Base-by-base conservation (phyloP, 2,329 filamentous ascomycete species). In the Neoascochyta sp. region DNA sequence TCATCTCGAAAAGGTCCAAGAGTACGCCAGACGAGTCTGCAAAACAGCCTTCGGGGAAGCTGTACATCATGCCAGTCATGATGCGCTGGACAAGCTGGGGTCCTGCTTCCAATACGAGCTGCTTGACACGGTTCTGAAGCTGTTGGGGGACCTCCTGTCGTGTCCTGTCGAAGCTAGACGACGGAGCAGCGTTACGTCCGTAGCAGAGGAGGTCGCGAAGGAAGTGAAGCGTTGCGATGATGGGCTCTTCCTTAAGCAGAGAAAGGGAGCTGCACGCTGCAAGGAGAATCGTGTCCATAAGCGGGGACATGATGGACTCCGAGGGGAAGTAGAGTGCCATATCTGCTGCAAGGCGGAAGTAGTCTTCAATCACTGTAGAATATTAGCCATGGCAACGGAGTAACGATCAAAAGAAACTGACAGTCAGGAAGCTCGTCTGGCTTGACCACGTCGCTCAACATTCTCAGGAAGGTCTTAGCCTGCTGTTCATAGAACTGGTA, bases 31-130 rank as follows among this genome's bases (percentile, higher is more conserved):
- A 95, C 10, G 88, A 89, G 57, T 98, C 92, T 0, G 89, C 82
- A 56, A 96, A 94, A 66, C 89, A 95, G 62, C 96, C 92, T 23
- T 86, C 79, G 0, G 92, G 93, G 67, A 98, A 98, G 1, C 84
- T 93, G 61, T 95, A 95, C 90, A 98, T 96, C 89, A 98, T 94
- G 38, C 92, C 92, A 1, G 89, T 92, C 68, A 98, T 74, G 35
- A 94, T 81, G 43, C 89, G 84, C 64, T 95, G 90, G 6, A 92
- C 81, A 16, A 98, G 71, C 33, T 79, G 69, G 52, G 87, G 81
- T 20, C 92, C 88, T 43, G 88, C 80, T 1, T 72, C 67, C 2
- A 73, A 44, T 14, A 94, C 68, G 29, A 95, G 74, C 38, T 77
- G 74, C 61, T 83, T 85, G 36, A 96, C 83, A 6, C 81, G 75